Evolutionary conservation across 805 yeast genomes (phyloP).

Genomic region (Schwanniomyces pseudopolymorphus): DNA sequence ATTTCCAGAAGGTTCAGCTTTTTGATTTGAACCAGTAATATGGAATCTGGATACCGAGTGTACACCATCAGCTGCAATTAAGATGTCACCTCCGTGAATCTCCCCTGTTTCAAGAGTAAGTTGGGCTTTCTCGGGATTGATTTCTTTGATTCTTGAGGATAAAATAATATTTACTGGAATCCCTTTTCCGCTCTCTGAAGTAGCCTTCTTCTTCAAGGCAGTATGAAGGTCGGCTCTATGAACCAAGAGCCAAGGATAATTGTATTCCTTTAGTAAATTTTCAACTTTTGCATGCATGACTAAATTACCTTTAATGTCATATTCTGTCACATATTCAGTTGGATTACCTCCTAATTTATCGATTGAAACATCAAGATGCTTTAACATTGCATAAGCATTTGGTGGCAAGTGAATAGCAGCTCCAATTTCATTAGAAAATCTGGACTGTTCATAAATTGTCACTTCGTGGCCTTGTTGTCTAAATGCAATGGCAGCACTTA

Average conservation of each 20-base stretch:
- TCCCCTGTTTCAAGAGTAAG: background rate
- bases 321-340: background rate
- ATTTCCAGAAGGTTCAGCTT: background rate
- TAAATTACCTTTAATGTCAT: background rate
- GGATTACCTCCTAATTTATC: background rate
- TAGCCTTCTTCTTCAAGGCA: background rate
- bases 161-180: background rate
- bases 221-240: slow-evolving; percentile 25
- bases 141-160: background rate
- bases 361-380: background rate
- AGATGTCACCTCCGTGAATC: background rate
- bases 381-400: background rate
- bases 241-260: slow-evolving; percentile 25
- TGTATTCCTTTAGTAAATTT: slow-evolving; percentile 19
- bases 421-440: slow-evolving; percentile 1
- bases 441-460: background rate
- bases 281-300: background rate
- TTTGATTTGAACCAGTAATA: background rate
- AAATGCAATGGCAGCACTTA: slow-evolving; percentile 21
- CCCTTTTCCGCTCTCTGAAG: background rate
- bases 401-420: slow-evolving; percentile 3
- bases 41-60: background rate
- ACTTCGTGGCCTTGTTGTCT: slow-evolving; percentile 11
- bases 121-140: background rate
- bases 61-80: slow-evolving; percentile 5